Percentiles rank a stretch among this genome's conserved stretches.
Evolutionary conservation across 2,329 filamentous ascomycete species (phyloP).

Genomic region (Cytospora paraplurivora): DNA sequence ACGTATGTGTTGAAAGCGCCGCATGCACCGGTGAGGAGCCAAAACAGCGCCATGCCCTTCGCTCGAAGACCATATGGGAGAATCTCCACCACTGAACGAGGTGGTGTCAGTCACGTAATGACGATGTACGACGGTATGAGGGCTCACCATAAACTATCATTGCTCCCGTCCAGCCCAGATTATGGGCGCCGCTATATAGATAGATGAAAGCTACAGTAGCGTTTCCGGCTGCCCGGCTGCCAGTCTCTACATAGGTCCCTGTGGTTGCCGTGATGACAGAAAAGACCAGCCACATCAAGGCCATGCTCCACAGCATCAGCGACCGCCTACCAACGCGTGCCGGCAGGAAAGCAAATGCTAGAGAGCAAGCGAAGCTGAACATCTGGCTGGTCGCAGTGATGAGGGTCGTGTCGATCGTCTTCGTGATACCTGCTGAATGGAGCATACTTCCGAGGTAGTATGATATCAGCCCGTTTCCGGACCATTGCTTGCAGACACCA

Average conservation of each 20-base stretch:
- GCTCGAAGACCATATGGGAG: slow-evolving; percentile 43
- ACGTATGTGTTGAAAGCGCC: slow-evolving; percentile 44
- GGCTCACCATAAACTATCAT: background rate
- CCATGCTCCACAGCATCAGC: slow-evolving; percentile 1
- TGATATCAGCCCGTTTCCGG: slow-evolving; percentile 53
- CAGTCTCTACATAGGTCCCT: background rate
- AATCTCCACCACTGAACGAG: slow-evolving; percentile 40
- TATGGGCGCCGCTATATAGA: background rate
- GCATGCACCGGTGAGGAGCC: slow-evolving; percentile 32
- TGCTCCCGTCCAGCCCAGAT: background rate
- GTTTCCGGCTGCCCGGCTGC: background rate
- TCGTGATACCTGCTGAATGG: slow-evolving; percentile 47
- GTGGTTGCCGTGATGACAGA: background rate
- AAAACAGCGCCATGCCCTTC: slow-evolving; percentile 38
- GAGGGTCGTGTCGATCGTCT: slow-evolving; percentile 34
- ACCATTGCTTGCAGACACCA: slow-evolving; percentile 57
- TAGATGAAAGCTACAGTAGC: background rate
- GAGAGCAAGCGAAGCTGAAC: background rate
- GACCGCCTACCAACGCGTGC: background rate
- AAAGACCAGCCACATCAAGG: background rate
- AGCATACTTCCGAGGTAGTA: slow-evolving; percentile 52
- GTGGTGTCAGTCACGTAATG: background rate
- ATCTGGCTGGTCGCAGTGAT: background rate
- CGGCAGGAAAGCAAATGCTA: background rate
- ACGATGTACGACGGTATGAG: background rate